Evolutionary conservation across 352 stramenopile species (phyloP).

Genomic region (Synura sp.): DNA sequence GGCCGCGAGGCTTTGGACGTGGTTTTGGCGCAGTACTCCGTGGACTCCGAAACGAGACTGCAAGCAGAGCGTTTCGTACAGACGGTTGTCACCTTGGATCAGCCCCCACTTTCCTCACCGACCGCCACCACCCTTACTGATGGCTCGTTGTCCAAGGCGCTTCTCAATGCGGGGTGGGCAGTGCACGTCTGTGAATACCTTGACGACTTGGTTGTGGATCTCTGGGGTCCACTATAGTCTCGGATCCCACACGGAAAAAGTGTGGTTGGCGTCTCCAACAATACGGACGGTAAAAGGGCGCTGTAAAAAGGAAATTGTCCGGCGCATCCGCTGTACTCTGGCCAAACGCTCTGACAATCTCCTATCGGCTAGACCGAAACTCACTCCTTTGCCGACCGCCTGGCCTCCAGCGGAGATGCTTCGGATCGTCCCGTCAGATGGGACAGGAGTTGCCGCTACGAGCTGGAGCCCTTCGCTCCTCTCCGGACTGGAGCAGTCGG

Average conservation of each 20-base stretch:
- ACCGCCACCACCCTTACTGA: background rate
- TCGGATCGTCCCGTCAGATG: background rate
- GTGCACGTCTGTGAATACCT: background rate
- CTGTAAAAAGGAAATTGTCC: slow-evolving; percentile 15
- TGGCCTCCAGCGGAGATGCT: background rate
- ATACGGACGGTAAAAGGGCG: slow-evolving; percentile 1
- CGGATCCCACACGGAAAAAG: background rate
- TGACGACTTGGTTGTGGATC: background rate
- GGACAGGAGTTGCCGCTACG: background rate
- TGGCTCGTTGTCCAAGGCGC: background rate
- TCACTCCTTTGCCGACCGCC: background rate
- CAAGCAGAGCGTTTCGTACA: slow-evolving; percentile 3
- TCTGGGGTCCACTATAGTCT: slow-evolving; percentile 18
- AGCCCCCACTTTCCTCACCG: background rate
- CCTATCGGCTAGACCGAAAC: background rate
- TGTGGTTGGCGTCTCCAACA: background rate
- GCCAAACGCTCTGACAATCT: slow-evolving; percentile 7
- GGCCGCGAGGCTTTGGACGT: too few species aligned
- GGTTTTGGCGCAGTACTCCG: too few species aligned
- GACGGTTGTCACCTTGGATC: background rate
- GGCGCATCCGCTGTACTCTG: background rate
- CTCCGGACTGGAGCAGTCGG: background rate
- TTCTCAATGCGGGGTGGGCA: background rate
- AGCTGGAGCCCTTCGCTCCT: background rate
- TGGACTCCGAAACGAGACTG: background rate